Evolutionary conservation across 352 stramenopile genomes (phyloP).

Genomic region (Phytophthora pistaciae): DNA sequence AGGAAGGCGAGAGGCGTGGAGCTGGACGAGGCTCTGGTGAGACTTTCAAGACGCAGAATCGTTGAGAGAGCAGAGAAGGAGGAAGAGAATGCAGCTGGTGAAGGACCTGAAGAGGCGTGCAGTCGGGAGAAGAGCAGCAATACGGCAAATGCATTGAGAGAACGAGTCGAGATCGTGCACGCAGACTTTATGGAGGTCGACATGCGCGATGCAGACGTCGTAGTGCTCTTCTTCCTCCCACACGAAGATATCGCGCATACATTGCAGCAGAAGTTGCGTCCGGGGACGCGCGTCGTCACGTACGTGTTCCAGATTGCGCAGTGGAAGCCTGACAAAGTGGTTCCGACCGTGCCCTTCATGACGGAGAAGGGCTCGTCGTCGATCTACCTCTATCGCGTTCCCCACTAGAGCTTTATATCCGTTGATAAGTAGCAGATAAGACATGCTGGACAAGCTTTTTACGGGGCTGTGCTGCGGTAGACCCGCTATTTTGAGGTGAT

Average conservation of each 20-base stretch:
- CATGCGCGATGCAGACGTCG: constrained; percentile 54
- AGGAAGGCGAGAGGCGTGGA: constrained; percentile 54
- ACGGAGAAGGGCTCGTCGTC: constrained; percentile 54
- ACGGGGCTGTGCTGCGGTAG: constrained; percentile 1
- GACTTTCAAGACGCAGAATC: constrained; percentile 44
- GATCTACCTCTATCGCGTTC: constrained; percentile 61
- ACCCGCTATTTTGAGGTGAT: constrained; percentile 1
- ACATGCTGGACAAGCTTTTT: constrained; percentile 25
- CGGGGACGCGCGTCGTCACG: constrained; percentile 62
- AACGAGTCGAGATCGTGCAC: constrained; percentile 48
- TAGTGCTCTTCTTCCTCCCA: constrained; percentile 75
- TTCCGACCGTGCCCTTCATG: constrained; percentile 69
- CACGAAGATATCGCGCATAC: constrained; percentile 51
- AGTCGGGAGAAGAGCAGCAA: constrained; percentile 5
- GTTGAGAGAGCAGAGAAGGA: constrained; percentile 15
- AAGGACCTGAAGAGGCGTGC: background rate
- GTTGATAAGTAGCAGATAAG: constrained; percentile 21
- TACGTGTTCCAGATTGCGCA: constrained; percentile 77
- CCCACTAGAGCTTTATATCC: background rate
- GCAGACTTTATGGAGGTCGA: constrained; percentile 66
- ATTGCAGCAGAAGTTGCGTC: constrained; percentile 44
- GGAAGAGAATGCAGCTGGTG: background rate
- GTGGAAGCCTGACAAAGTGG: constrained; percentile 52
- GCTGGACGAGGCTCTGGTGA: constrained; percentile 62
- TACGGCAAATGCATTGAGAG: constrained; percentile 9